Evolutionary conservation across 805 yeast genomes (phyloP).

Genomic region (Ogataea nitratoaversa): DNA sequence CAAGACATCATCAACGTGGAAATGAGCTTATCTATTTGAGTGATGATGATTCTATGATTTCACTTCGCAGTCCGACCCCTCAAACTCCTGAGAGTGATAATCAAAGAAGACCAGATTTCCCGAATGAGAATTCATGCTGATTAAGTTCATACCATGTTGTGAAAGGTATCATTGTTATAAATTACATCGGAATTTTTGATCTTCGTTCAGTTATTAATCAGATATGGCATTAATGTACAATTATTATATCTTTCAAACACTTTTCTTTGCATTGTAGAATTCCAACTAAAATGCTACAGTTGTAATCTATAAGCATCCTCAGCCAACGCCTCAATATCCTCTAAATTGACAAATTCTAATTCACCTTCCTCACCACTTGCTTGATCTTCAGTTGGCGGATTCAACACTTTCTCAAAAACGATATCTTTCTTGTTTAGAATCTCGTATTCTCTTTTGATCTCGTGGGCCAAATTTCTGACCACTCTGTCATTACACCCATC

Average conservation of each 20-base stretch:
- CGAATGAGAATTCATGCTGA: too few relatives aligned
- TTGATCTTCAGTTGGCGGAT: constrained; percentile 36
- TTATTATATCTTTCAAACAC: background rate
- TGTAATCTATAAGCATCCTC: constrained; percentile 38
- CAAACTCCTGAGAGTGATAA: background rate
- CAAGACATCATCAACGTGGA: background rate
- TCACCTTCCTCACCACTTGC: constrained; percentile 33
- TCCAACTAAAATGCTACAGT: background rate
- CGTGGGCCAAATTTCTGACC: constrained; percentile 63
- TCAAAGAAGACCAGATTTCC: constrained; percentile 7
- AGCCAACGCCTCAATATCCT: constrained; percentile 57
- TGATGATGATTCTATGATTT: constrained; percentile 3
- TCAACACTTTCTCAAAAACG: constrained; percentile 49
- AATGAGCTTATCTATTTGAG: background rate
- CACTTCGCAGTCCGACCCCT: constrained; percentile 7
- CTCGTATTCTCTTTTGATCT: constrained; percentile 44
- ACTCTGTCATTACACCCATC: constrained; percentile 54
- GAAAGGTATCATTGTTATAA: too few relatives aligned
- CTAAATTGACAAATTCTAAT: constrained; percentile 42
- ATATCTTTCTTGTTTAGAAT: constrained; percentile 41
- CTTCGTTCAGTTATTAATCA: background rate
- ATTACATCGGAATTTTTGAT: background rate
- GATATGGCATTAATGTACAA: background rate
- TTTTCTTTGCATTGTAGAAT: too few relatives aligned
- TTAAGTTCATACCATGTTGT: too few relatives aligned